Evolutionary conservation across 106 monocot species (phyloP).

Genomic region (Acanthochlamys bracteata): DNA sequence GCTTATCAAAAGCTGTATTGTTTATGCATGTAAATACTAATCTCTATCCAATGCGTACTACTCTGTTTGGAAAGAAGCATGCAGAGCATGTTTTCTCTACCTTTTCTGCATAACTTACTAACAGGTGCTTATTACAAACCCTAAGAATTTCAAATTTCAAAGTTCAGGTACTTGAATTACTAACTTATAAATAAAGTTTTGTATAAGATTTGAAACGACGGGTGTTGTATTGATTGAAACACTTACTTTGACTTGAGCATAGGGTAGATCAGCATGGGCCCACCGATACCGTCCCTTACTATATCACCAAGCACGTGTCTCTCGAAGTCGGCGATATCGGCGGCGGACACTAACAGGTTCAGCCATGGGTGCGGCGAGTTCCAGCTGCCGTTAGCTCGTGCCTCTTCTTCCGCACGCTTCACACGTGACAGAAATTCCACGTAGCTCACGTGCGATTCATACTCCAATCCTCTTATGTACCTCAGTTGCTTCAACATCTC

Average conservation of each 20-base stretch:
- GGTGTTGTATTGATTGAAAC: too few relatives aligned
- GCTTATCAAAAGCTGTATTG: too few relatives aligned
- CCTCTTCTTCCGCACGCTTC: slow-evolving; percentile 54
- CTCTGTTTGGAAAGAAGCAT: too few relatives aligned
- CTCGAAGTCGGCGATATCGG: slow-evolving; percentile 70
- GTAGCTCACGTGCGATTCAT: slow-evolving; percentile 50
- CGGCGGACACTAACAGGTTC: slow-evolving; percentile 60
- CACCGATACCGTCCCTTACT: slow-evolving; percentile 63
- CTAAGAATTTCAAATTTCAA: too few relatives aligned
- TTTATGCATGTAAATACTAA: too few relatives aligned
- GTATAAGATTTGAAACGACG: too few relatives aligned
- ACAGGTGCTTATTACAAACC: too few relatives aligned
- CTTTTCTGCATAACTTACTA: too few relatives aligned
- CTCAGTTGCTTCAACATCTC: slow-evolving; percentile 34
- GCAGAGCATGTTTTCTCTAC: too few relatives aligned
- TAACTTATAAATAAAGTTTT: too few relatives aligned
- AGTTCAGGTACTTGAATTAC: too few relatives aligned
- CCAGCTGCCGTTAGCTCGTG: slow-evolving; percentile 76
- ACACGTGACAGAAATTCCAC: slow-evolving; percentile 77
- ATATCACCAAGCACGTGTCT: slow-evolving; percentile 48
- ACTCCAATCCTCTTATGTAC: slow-evolving; percentile 70
- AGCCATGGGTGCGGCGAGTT: slow-evolving; percentile 86
- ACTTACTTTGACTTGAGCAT: slow-evolving; percentile 65
- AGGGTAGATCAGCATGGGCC: slow-evolving; percentile 92
- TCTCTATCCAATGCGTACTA: too few relatives aligned